A percentile compares a stretch with the other conserved stretches of the same genome.
These are phyloP conservation scores for Diplodia intermedia DNA, from an alignment of 2,329 filamentous ascomycete genomes.

Conservation along the genomic window DNA sequence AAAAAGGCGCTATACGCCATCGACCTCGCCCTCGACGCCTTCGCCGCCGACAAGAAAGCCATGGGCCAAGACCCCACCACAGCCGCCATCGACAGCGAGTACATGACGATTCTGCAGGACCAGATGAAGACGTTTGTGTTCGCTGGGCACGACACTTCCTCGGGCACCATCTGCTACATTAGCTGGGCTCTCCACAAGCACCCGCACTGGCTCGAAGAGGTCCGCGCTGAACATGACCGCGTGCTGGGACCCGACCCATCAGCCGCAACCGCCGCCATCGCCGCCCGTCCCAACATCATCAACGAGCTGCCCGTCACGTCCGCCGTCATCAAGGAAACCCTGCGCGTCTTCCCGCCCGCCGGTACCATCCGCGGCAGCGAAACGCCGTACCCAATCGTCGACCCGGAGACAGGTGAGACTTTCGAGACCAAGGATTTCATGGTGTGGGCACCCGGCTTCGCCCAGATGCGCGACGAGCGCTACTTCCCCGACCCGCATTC, in stretches of 20 bases:
- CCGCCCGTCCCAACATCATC: constrained; percentile 38
- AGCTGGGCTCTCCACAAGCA: constrained; percentile 42
- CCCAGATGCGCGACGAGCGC: constrained; percentile 13
- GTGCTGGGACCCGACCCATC: constrained; percentile 41
- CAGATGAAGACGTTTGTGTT: constrained; percentile 46
- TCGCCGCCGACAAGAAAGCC: constrained; percentile 12
- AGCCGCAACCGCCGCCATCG: constrained; percentile 33
- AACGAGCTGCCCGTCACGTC: constrained; percentile 43
- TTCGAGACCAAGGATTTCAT: constrained; percentile 23
- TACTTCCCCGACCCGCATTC: constrained; percentile 25
- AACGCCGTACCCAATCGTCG: constrained; percentile 23
- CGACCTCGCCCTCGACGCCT: constrained; percentile 29
- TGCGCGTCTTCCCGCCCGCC: constrained; percentile 44
- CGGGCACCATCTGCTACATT: constrained; percentile 43
- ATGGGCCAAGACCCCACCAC: neutral
- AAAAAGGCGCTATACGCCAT: constrained; percentile 14
- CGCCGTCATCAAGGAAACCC: constrained; percentile 47
- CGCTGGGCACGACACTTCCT: constrained; percentile 47
- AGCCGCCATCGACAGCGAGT: neutral
- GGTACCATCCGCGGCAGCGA: constrained; percentile 23
- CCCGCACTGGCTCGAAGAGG: constrained; percentile 36
- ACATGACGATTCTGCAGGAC: constrained; percentile 21
- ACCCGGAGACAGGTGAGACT: constrained; percentile 23
- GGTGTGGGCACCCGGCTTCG: constrained; percentile 21
- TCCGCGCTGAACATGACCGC: constrained; percentile 43